phyloP scores from a whole-genome alignment of 1,139 yeast species.

The Hyphopichia fennica region DNA sequence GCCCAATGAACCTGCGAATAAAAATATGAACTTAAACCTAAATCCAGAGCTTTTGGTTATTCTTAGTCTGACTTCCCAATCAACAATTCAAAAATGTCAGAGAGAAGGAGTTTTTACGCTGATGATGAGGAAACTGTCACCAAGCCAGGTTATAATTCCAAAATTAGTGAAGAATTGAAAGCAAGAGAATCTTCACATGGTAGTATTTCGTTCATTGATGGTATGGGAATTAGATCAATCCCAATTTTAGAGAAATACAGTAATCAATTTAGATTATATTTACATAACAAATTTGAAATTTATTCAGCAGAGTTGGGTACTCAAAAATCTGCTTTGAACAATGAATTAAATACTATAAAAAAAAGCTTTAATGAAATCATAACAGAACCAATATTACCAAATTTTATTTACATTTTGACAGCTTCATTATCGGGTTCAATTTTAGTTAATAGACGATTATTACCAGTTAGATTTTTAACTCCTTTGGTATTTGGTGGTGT shows the following conservation, averaged over 20 bases:
- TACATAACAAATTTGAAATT: conserved; percentile 37
- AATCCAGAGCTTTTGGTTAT: too few relatives aligned
- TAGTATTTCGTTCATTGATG: conserved; percentile 43
- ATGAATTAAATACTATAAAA: conserved; percentile 35
- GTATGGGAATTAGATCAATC: conserved; percentile 53
- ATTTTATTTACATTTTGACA: conserved; percentile 53
- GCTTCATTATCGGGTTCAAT: conserved; percentile 58
- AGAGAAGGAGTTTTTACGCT: conserved; percentile 46
- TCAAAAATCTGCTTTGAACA: conserved; percentile 42
- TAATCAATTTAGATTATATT: conserved; percentile 34
- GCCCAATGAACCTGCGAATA: too few relatives aligned
- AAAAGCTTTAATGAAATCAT: conserved; percentile 24
- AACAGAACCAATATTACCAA: conserved; percentile 54
- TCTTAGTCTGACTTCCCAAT: too few relatives aligned
- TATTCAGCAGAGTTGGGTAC: conserved; percentile 45
- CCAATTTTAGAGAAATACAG: conserved; percentile 46
- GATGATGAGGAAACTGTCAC: conserved; percentile 48
- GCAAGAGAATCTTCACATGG: conserved; percentile 43
- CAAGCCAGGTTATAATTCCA: conserved; percentile 48
- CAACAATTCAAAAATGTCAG: neutral
- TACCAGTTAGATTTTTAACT: conserved; percentile 50
- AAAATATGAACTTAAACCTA: too few relatives aligned
- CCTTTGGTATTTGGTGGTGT: conserved; percentile 52
- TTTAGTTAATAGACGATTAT: conserved; percentile 43
- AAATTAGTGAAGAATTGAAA: conserved; percentile 35